These are phyloP conservation scores for Galerina marginata DNA, from an alignment of 768 basidiomycete genomes.

Conservation along the genomic window DNA sequence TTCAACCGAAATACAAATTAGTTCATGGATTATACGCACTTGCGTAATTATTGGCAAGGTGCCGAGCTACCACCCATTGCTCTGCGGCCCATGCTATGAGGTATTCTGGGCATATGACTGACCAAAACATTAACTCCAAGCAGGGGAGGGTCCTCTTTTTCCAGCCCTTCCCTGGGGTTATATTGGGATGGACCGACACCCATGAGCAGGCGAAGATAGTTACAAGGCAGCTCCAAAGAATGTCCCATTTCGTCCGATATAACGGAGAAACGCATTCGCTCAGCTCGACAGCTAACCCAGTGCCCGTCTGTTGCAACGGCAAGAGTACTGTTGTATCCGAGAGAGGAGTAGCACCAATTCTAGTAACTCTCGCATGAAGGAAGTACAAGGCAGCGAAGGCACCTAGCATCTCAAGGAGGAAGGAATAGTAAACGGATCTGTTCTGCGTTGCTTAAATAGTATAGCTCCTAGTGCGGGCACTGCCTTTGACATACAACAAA, in stretches of 20 bases:
- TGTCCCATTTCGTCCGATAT: not conserved
- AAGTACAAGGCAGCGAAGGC: no score
- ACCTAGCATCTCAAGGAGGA: no score
- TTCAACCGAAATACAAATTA: no score
- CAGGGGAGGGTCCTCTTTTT: not conserved
- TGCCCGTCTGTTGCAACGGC: not conserved
- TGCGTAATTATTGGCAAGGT: not conserved
- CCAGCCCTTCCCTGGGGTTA: not conserved
- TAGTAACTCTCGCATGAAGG: no score
- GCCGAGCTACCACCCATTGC: conserved; percentile 1
- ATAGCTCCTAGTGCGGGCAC: no score
- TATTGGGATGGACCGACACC: conserved; percentile 7
- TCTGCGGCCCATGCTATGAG: conserved; percentile 2
- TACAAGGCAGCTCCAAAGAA: conserved; percentile 4
- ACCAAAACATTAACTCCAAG: not conserved
- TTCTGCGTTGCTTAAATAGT: no score
- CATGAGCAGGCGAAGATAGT: conserved; percentile 2
- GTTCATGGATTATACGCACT: not conserved
- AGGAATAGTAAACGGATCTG: no score
- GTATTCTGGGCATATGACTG: not conserved
- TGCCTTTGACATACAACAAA: no score
- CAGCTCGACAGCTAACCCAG: not conserved
- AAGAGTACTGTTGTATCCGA: no score
- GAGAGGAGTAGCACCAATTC: no score
- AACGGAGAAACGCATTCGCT: not conserved